Percentiles rank a stretch among this genome's conserved stretches.
phyloP scores from a whole-genome alignment of 2,329 filamentous ascomycete species.

The Daldinia sp. region DNA sequence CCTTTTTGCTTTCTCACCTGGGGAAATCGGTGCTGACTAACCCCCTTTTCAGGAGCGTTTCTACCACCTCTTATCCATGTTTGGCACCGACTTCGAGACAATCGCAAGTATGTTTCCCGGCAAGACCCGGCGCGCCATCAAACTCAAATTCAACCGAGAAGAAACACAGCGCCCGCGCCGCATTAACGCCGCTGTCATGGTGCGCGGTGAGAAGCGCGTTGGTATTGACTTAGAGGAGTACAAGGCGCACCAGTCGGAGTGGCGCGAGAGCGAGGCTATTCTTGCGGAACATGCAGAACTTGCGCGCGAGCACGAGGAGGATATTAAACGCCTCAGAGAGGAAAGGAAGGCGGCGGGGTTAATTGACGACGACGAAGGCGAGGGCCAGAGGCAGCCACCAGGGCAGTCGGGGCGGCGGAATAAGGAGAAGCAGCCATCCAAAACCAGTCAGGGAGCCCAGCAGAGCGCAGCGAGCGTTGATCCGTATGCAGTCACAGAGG shows the following conservation, averaged over 20 bases:
- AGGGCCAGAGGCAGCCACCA: constrained; percentile 53
- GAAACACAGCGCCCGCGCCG: constrained; percentile 71
- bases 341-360: constrained; percentile 48
- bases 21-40: neutral
- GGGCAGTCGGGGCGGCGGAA: neutral
- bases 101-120: constrained; percentile 79
- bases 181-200: constrained; percentile 69
- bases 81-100: constrained; percentile 84
- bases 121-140: constrained; percentile 76
- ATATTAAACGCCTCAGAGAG: constrained; percentile 55
- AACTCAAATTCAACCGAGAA: constrained; percentile 84
- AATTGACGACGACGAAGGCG: constrained; percentile 52
- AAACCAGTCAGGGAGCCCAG: constrained; percentile 50
- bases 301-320: constrained; percentile 55
- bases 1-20: neutral
- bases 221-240: constrained; percentile 69
- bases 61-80: constrained; percentile 77
- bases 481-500: constrained; percentile 10
- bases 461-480: constrained; percentile 23
- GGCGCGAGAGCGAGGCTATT: constrained; percentile 62
- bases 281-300: constrained; percentile 61
- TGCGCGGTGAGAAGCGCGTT: constrained; percentile 61
- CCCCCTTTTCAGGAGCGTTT: constrained; percentile 62
- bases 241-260: constrained; percentile 54
- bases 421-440: constrained; percentile 43